phyloP scores from a whole-genome alignment of 768 basidiomycete species.

The Boletus vermiculosoides region DNA sequence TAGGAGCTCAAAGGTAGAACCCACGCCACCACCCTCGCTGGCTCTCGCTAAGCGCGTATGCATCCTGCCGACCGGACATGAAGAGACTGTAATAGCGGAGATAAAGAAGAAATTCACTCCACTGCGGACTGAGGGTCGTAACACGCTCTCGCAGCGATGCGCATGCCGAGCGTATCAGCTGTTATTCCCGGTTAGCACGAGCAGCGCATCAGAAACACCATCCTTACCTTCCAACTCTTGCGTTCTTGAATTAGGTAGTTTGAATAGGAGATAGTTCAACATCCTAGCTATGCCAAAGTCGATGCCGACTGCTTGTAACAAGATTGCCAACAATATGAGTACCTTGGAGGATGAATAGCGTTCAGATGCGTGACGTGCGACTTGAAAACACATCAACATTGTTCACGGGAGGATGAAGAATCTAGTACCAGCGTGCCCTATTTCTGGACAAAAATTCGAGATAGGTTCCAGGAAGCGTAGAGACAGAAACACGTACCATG shows the following conservation, averaged over 20 bases:
- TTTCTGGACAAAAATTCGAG: constrained; percentile 47
- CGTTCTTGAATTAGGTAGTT: constrained; percentile 80
- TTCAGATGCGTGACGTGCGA: constrained; percentile 59
- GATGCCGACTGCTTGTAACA: constrained; percentile 51
- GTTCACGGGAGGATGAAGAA: not conserved
- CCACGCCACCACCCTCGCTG: constrained; percentile 41
- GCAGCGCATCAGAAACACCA: not conserved
- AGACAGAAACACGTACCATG: constrained; percentile 53
- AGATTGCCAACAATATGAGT: constrained; percentile 38
- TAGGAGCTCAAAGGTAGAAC: constrained; percentile 54
- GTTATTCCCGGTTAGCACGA: constrained; percentile 2
- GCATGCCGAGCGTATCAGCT: constrained; percentile 88
- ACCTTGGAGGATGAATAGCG: constrained; percentile 43
- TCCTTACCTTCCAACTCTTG: constrained; percentile 75
- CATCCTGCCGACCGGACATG: constrained; percentile 46
- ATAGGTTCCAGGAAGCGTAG: not conserved
- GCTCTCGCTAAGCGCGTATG: constrained; percentile 63
- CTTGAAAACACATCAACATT: constrained; percentile 29
- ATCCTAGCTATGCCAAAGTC: constrained; percentile 52
- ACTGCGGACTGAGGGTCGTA: constrained; percentile 79
- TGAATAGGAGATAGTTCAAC: constrained; percentile 50
- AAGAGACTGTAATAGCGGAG: not conserved
- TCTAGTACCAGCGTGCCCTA: constrained; percentile 67
- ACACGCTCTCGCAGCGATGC: constrained; percentile 80
- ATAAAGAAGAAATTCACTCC: constrained; percentile 40